A percentile compares a stretch with the other conserved stretches of the same genome.
phyloP scores from a whole-genome alignment of 192 early-diverging fungal genomes.

The Gaertneriomyces semiglobifer region DNA sequence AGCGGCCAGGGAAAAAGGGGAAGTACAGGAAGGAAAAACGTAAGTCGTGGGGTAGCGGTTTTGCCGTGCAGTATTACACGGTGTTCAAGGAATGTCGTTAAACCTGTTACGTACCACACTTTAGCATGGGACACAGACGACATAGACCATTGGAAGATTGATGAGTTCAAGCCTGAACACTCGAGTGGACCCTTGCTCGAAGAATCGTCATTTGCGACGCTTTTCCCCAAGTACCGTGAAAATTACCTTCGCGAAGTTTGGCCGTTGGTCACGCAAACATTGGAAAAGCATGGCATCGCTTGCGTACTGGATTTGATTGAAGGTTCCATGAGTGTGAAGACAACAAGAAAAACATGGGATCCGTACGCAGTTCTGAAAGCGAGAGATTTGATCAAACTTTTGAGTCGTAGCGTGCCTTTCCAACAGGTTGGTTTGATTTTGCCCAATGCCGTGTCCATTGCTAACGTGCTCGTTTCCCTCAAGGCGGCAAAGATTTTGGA shows the following conservation, averaged over 20 bases:
- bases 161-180: constrained; percentile 72
- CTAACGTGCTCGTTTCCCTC: not conserved
- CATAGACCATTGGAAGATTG: constrained; percentile 92
- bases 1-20: constrained; percentile 46
- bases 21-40: constrained; percentile 62
- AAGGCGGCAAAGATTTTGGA: constrained; percentile 85
- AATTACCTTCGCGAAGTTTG: constrained; percentile 87
- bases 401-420: constrained; percentile 90
- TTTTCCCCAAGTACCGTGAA: constrained; percentile 99
- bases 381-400: constrained; percentile 90
- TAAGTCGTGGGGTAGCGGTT: constrained; percentile 19
- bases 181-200: constrained; percentile 73
- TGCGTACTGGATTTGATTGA: constrained; percentile 94
- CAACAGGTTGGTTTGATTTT: constrained; percentile 58
- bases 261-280: constrained; percentile 77
- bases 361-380: constrained; percentile 93
- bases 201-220: constrained; percentile 92
- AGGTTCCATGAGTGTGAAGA: constrained; percentile 96
- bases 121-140: constrained; percentile 84
- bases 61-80: not conserved
- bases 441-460: not conserved
- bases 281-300: constrained; percentile 81
- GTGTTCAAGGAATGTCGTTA: not conserved
- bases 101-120: not conserved
- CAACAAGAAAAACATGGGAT: constrained; percentile 92